Evolutionary conservation across 2,329 filamentous ascomycete genomes (phyloP), one percentile per base, ranked within the genome.

Genomic region (Neophaeococcomyces mojaviensis): DNA sequence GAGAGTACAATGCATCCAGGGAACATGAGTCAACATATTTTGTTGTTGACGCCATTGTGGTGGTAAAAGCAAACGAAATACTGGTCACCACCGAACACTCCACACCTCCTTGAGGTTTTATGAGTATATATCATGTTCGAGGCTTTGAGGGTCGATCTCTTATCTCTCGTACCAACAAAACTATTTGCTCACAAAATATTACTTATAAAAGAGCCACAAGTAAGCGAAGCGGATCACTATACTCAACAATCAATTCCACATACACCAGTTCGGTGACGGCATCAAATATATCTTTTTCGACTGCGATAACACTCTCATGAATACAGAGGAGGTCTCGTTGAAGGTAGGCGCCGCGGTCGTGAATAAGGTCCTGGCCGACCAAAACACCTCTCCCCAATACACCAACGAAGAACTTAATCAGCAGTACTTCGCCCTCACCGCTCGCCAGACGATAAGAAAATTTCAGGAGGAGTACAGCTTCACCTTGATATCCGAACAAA

Each of bases 391-490:
- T 20, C 73, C 79, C 57, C 79, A 77, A 62, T 95, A 94, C 73
- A 88, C 85, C 3, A 84, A 84, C 60, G 78, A 82, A 39, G 75
- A 80, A 49, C 81, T 95, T 53, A 86, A 94, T 69, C 72, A 75
- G 57, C 86, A 94, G 69, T 95, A 94, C 60, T 87, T 95, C 58
- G 88, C 89, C 59, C 84, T 92, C 66, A 94, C 94, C 77, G 95
- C 94, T 77, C 86, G 88, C 57, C 86, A 87, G 68, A 94, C 94
- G 86, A 82, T 94, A 69, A 67, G 72, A 49, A 80, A 79, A 50
- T 79, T 95, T 50, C 81, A 88, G 67, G 70, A 79, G 65, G 83
- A 85, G 66, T 81, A 86, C 73, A 73, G 75, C 66, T 90, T 94
- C 68, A 68, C 74, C 44, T 78, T 95, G 68, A 58, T 67, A 20